These are phyloP conservation scores for Cladosporium phlei DNA, from an alignment of 2,329 filamentous ascomycete species.

Conservation along the genomic window DNA sequence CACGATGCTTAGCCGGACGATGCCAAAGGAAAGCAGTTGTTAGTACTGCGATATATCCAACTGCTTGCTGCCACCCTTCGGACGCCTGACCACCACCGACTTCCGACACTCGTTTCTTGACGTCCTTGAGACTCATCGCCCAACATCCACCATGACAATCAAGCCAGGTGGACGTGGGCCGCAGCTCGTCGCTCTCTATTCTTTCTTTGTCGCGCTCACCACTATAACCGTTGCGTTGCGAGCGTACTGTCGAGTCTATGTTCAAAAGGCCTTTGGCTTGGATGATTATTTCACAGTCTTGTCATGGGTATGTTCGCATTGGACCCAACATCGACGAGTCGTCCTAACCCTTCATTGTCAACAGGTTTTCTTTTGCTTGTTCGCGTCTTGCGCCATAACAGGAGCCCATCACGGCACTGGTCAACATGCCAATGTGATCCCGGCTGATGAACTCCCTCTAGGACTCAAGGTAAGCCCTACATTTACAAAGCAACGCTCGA, in stretches of 20 bases:
- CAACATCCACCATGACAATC: constrained; percentile 10
- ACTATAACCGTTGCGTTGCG: constrained; percentile 14
- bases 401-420: constrained; percentile 17
- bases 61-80: too few species aligned
- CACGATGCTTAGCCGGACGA: too few species aligned
- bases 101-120: not conserved
- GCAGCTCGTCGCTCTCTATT: constrained; percentile 15
- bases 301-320: constrained; percentile 14
- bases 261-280: constrained; percentile 14
- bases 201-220: constrained; percentile 15
- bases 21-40: too few species aligned
- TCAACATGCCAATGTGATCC: constrained; percentile 15
- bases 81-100: not conserved
- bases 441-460: constrained; percentile 12
- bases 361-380: constrained; percentile 13
- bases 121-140: not conserved
- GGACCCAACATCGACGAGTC: too few species aligned
- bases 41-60: too few species aligned
- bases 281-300: constrained; percentile 13
- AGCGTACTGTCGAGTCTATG: constrained; percentile 14
- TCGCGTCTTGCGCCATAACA: constrained; percentile 15
- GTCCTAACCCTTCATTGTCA: too few species aligned
- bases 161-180: constrained; percentile 13
- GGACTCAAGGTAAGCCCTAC: constrained; percentile 14
- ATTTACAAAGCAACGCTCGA: not conserved